Base-by-base conservation (phyloP, 805 yeast species). In the Starmerella vaccinii region DNA sequence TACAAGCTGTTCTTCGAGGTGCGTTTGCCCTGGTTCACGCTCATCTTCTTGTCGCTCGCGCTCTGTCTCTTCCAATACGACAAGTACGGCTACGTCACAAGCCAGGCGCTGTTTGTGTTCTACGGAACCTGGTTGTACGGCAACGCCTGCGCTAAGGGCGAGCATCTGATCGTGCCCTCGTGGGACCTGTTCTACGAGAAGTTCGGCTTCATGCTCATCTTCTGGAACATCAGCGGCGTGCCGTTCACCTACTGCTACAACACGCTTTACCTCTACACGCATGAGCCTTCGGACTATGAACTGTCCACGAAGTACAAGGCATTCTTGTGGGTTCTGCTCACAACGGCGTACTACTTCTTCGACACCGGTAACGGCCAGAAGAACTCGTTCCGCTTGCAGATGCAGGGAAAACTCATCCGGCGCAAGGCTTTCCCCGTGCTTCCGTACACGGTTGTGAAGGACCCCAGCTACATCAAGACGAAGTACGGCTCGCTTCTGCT, bases 111-210 rank as follows among this genome's bases (percentile, higher is more conserved):
- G 43, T 79, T 83, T 57, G 73, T 88, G 35, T 68, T 85, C 58
- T 70, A 83, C 53, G 97, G 95, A 13, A 94, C 90, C 67, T 92
- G 94, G 84, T 72, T 88, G 45, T 92, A 92, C 64, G 95, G 95
- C 54, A 90, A 92, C 64, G 96, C 97, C 2, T 90, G 97, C 69
- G 82, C 95, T 51, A 92, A 92, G 70, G 98, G 97, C 60, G 98
- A 92, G 70, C 97, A 92, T 67, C 73, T 90, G 61, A 92, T 92
- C 65, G 95, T 89, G 56, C 95, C 97, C 60, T 84, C 95, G 18
- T 92, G 98, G 97, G 98, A 92, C 68, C 90, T 92, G 97, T 96
- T 95, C 29, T 92, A 92, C 68, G 98, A 92, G 68, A 92, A 92
- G 71, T 92, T 92, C 62, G 98, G 98, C n/a, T 92, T 92, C 74